Evolutionary conservation across 352 stramenopile genomes (phyloP).

Genomic region (Phytophthora foliorum): DNA sequence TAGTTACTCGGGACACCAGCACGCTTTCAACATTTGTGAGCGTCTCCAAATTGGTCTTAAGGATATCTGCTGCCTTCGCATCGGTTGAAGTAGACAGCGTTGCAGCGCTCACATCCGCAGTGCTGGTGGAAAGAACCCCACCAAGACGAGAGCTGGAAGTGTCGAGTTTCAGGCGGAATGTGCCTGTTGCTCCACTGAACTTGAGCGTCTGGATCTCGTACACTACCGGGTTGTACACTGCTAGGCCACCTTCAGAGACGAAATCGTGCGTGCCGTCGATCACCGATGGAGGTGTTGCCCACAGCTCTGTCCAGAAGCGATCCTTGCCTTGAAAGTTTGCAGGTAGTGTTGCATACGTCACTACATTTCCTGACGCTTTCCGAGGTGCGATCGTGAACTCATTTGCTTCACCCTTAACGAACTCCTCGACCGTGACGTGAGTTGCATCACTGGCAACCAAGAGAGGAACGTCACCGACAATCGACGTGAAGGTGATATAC

Average conservation of each 20-base stretch:
- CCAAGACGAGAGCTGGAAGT: slow-evolving; percentile 64
- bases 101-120: slow-evolving; percentile 54
- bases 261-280: slow-evolving; percentile 92
- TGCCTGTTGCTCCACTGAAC: slow-evolving; percentile 66
- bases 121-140: slow-evolving; percentile 55
- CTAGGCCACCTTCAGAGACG: slow-evolving; percentile 92
- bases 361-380: slow-evolving; percentile 90
- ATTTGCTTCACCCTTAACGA: slow-evolving; percentile 95
- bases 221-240: slow-evolving; percentile 90
- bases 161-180: slow-evolving; percentile 84
- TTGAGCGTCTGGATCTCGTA: slow-evolving; percentile 94
- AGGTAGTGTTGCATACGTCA: slow-evolving; percentile 89
- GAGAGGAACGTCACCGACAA: slow-evolving; percentile 84
- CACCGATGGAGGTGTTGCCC: slow-evolving; percentile 78
- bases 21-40: slow-evolving; percentile 89
- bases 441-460: slow-evolving; percentile 60
- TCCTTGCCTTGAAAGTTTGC: slow-evolving; percentile 91
- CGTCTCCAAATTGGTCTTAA: slow-evolving; percentile 87
- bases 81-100: slow-evolving; percentile 49
- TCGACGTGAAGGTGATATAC: slow-evolving; percentile 89
- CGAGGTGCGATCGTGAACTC: slow-evolving; percentile 96
- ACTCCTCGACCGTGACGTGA: slow-evolving; percentile 84
- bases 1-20: slow-evolving; percentile 68
- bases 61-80: slow-evolving; percentile 63
- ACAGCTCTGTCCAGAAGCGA: slow-evolving; percentile 97